Evolutionary conservation across 176 grass and related monocot species (phyloP), one percentile per base, ranked within the genome.

Genomic region (Rhynchospora tenuis): DNA sequence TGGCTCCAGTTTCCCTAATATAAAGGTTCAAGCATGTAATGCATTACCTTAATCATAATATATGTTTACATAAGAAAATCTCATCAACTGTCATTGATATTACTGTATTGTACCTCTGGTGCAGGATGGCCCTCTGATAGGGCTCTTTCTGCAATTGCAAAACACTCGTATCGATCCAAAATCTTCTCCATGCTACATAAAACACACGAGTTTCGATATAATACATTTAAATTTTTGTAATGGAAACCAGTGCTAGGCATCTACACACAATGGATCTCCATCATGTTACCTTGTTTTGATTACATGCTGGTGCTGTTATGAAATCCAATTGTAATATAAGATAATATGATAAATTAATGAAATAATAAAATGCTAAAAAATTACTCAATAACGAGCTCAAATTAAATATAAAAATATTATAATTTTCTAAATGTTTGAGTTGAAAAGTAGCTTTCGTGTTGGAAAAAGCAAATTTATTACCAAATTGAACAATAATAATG

Each of bases 131-230:
- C 84, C 28, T 75, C 72, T n/a, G 50, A 42, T 55, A 79, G 73
- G 19, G 70, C 44, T 55, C 65, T 86, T 52, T 86, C 84, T 23
- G 73, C 73, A 31, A 66, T 52, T 16, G 84, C n/a, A 56, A 48
- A 80, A 54, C 73, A 51, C 45, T 86, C 59, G 9, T 86, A 86
- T 6, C 73, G 84, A 24, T 86, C 84, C 31, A 86, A 66, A 68
- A 86, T 86, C 23, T 64, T 86, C 23, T 86, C 84, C 84, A 86
- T 86, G 38, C 84, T 86, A 73, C 75, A 27, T 8, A 60, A 24
- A 73, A 51, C 57, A 29, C 38, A 13, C 9, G 64, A 45, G 13
- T 46, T 24, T 62, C 45, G 9, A 22, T 19, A 45, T 13, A 63
- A 14, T 64, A 63, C 76, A 73, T 20, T 48, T 73, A n/a, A 73